Evolutionary conservation across 108 stramenopile species (phyloP).

Genomic region (Pseudonitzschia pungens): DNA sequence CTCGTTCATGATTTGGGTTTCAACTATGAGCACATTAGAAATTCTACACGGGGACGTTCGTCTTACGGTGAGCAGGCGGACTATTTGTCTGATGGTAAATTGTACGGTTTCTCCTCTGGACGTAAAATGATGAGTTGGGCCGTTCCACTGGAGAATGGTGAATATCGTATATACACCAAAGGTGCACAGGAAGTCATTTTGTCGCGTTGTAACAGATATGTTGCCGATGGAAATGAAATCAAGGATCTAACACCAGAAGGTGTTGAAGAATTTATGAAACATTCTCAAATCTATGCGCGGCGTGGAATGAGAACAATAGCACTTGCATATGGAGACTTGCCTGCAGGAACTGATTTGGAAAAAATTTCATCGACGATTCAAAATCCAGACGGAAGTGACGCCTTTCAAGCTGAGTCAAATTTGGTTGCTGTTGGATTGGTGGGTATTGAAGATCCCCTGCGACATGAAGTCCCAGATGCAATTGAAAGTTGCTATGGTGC

Average conservation of each 20-base stretch:
- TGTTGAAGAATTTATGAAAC: conserved; percentile 30
- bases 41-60: conserved; percentile 64
- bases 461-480: conserved; percentile 88
- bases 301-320: conserved; percentile 84
- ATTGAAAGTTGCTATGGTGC: conserved; percentile 83
- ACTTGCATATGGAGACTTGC: conserved; percentile 80
- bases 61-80: conserved; percentile 60
- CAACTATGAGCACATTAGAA: conserved; percentile 67
- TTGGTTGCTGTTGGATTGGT: conserved; percentile 80
- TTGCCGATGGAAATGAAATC: conserved; percentile 31
- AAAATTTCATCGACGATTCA: conserved; percentile 40
- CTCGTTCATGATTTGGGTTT: conserved; percentile 62
- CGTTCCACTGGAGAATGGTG: conserved; percentile 62
- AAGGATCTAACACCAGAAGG: conserved; percentile 39
- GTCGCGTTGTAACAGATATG: conserved; percentile 47
- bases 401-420: conserved; percentile 64
- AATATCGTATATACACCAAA: conserved; percentile 83
- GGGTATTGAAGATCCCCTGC: conserved; percentile 97
- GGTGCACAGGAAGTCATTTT: conserved; percentile 84
- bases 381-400: conserved; percentile 75
- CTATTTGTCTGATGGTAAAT: conserved; percentile 68
- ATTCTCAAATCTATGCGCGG: conserved; percentile 63
- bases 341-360: conserved; percentile 62
- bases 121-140: conserved; percentile 93
- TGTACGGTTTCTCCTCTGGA: conserved; percentile 85